A percentile compares a stretch with the other conserved stretches of the same genome.
Conservation (phyloP, 2,329 filamentous ascomycete species). For the Fusarium falciforme region DNA sequence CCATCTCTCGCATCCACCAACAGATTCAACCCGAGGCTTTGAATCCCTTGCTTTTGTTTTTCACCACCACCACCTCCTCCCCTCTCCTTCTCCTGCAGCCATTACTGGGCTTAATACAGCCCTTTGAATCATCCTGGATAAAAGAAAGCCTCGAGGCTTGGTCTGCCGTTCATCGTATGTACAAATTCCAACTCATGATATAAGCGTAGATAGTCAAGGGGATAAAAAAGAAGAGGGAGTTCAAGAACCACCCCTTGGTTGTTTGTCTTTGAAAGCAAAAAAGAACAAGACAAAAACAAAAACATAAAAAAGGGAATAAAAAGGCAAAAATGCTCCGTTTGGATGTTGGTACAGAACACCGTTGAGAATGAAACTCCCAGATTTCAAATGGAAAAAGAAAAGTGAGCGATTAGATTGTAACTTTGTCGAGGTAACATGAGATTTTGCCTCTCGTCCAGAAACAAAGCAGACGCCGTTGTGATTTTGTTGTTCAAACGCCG, state of each 20-base stretch:
- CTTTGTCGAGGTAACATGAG: not conserved
- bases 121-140: constrained; percentile 20
- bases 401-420: constrained; percentile 32
- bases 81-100: constrained; percentile 3
- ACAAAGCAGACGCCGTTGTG: constrained; percentile 27
- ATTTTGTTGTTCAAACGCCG: constrained; percentile 17
- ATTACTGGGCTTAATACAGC: constrained; percentile 21
- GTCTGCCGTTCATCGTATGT: constrained; percentile 39
- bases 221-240: not conserved
- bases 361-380: not conserved
- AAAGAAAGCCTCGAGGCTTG: constrained; percentile 1
- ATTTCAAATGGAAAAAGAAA: not conserved
- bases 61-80: not conserved
- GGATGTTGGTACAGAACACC: constrained; percentile 3
- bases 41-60: not conserved
- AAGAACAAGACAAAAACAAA: not conserved
- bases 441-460: not conserved
- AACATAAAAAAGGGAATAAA: constrained; percentile 5
- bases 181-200: constrained; percentile 44
- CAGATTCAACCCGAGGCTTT: constrained; percentile 2
- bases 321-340: constrained; percentile 15
- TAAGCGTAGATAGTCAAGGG: constrained; percentile 29
- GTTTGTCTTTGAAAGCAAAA: constrained; percentile 14
- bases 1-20: constrained; percentile 1
- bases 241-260: not conserved